These are phyloP conservation scores for Arthrobotrys sphaeroides DNA, from an alignment of 2,329 filamentous ascomycete genomes.

Conservation along the genomic window DNA sequence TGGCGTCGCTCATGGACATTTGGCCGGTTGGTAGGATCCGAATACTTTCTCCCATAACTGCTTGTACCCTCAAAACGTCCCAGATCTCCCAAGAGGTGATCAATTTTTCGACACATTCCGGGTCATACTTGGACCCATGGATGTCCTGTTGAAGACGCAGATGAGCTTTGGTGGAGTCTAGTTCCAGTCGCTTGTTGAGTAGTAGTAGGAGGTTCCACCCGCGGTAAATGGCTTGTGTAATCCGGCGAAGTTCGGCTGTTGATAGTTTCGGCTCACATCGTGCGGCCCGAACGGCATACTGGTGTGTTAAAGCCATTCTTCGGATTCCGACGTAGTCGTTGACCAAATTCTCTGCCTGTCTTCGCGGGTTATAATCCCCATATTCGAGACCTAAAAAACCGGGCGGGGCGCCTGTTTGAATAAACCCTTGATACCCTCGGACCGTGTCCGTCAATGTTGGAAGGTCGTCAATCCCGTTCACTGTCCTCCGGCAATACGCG, in stretches of 20 bases:
- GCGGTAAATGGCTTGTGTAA: constrained; percentile 26
- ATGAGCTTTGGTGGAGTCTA: neutral
- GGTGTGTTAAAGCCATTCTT: constrained; percentile 30
- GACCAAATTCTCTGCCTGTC: constrained; percentile 1
- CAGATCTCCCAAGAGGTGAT: constrained; percentile 36
- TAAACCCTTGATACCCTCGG: neutral
- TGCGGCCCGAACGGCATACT: neutral
- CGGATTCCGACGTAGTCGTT: constrained; percentile 41
- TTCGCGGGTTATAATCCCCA: neutral
- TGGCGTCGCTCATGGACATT: neutral
- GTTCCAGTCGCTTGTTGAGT: neutral
- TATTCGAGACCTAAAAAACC: neutral
- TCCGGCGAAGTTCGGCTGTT: neutral
- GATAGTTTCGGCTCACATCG: constrained; percentile 13
- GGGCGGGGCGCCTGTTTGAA: neutral
- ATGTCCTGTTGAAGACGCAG: neutral
- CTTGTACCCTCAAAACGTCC: constrained; percentile 16
- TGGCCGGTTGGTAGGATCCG: constrained; percentile 18
- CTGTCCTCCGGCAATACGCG: constrained; percentile 19
- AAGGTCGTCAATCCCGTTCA: neutral
- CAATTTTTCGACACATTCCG: constrained; percentile 15
- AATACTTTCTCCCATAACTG: constrained; percentile 14
- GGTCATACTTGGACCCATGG: neutral
- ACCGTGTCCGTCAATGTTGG: neutral
- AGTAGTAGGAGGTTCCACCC: constrained; percentile 38